A percentile compares a stretch with the other conserved stretches of the same genome.
Evolutionary conservation across 2,329 filamentous ascomycete species (phyloP).

Genomic region (Exophiala aquamarina): DNA sequence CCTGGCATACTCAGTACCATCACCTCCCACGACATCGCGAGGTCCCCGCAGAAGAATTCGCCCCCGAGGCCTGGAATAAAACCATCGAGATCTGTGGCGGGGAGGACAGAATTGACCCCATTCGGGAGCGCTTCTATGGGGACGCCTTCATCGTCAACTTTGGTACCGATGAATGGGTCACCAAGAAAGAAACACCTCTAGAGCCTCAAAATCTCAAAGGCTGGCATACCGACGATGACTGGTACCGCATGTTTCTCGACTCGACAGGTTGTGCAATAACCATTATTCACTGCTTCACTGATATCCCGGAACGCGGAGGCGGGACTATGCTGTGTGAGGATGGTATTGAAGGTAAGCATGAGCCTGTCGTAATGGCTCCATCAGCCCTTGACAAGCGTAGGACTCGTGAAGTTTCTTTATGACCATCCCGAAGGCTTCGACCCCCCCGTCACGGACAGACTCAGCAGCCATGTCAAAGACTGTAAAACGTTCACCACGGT

Average conservation of each 20-base stretch:
- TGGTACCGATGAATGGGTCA: constrained; percentile 1
- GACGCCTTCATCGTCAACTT: constrained; percentile 8
- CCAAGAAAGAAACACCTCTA: constrained; percentile 1
- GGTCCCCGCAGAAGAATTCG: constrained; percentile 7
- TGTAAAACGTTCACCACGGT: constrained; percentile 6
- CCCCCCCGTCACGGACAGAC: constrained; percentile 4
- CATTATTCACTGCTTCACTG: constrained; percentile 6
- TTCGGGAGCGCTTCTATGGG: constrained; percentile 3
- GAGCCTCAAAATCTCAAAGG: constrained; percentile 4
- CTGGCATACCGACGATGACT: constrained; percentile 7
- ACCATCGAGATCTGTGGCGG: constrained; percentile 5
- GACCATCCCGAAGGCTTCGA: constrained; percentile 7
- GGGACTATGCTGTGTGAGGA: constrained; percentile 4
- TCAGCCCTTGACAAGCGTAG: background rate
- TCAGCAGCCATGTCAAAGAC: constrained; percentile 4
- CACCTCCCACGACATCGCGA: constrained; percentile 6
- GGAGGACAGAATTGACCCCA: constrained; percentile 1
- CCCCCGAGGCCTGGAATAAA: constrained; percentile 5
- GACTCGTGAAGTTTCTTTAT: constrained; percentile 6
- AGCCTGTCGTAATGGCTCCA: background rate
- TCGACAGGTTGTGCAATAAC: constrained; percentile 5
- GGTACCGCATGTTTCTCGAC: constrained; percentile 9
- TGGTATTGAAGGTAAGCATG: constrained; percentile 4
- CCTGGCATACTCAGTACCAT: constrained; percentile 1
- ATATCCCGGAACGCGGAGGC: constrained; percentile 3